A percentile compares a stretch with the other conserved stretches of the same genome.
Conservation (phyloP, 805 yeast species). For the Schwanniomyces polymorphus region DNA sequence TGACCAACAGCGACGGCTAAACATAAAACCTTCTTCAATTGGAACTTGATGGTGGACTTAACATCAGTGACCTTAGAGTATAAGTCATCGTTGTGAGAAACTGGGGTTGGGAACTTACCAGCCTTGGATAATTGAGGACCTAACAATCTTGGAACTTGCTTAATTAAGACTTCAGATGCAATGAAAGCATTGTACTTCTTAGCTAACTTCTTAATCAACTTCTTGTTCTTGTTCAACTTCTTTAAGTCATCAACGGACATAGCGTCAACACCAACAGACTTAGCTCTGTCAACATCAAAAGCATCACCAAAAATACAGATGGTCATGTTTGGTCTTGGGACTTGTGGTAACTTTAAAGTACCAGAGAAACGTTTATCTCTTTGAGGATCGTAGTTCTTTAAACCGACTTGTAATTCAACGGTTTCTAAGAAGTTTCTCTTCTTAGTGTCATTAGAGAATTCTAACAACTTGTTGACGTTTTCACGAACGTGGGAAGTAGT, state of each 20-base stretch:
- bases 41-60: slow-evolving; percentile 99
- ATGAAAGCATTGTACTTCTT: slow-evolving; percentile 99
- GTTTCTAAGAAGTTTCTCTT: slow-evolving; percentile 99
- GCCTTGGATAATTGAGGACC: slow-evolving; percentile 99
- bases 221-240: slow-evolving; percentile 99
- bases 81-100: slow-evolving; percentile 98
- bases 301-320: slow-evolving; percentile 99
- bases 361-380: slow-evolving; percentile 99
- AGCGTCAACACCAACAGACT: slow-evolving; percentile 98
- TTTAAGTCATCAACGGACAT: slow-evolving; percentile 99
- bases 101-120: slow-evolving; percentile 99
- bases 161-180: slow-evolving; percentile 98
- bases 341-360: slow-evolving; percentile 95
- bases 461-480: slow-evolving; percentile 89
- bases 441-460: slow-evolving; percentile 90
- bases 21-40: slow-evolving; percentile 99
- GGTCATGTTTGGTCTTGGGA: slow-evolving; percentile 99
- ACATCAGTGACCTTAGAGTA: slow-evolving; percentile 95
- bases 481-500: slow-evolving; percentile 93
- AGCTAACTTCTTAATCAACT: slow-evolving; percentile 98
- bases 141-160: slow-evolving; percentile 99
- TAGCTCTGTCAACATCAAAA: slow-evolving; percentile 99
- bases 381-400: slow-evolving; percentile 99
- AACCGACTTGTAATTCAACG: slow-evolving; percentile 98
- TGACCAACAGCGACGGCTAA: slow-evolving; percentile 99